Base-by-base conservation (phyloP, 2,329 filamentous ascomycete species). In the Sporothrix variecibatus region DNA sequence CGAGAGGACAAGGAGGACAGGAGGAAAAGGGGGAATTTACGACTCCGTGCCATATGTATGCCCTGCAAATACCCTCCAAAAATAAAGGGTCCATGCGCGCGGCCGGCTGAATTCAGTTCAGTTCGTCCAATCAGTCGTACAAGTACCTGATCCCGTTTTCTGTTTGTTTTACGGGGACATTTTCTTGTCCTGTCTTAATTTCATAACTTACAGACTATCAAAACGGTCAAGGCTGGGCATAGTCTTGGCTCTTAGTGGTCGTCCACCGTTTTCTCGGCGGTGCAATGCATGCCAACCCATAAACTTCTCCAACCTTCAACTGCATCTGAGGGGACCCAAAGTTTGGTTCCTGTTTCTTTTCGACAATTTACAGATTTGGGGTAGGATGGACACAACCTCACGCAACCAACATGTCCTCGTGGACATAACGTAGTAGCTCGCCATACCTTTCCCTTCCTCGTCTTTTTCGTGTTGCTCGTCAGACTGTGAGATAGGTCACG, bases 191-290 rank as follows among this genome's bases (percentile, higher is more conserved):
- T n/a, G n/a, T n/a, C n/a, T n/a, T n/a, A n/a, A n/a, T n/a, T n/a
- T n/a, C n/a, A 34, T 8, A 9, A 34, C 56, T 7, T 34, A 20
- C 15, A 34, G 28, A 5, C 17, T 26, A 17, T 9, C 20, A n/a
- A 31, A 49, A 68, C 64, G 64, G 64, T 49, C 64, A 49, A 31
- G 38, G 38, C 64, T 49, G 3, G 38, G 38, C 62, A 28, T 28
- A 43, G 23, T 26, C 62, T 64, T 64, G 60, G 60, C 60, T n/a
- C n/a, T 26, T 31, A 12, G 60, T 43, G 20, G 58, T 31, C 64
- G 23, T 68, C 67, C 28, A 69, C 67, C 67, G 67, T 69, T 53
- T 53, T 31, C 46, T 53, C 43, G 67, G 67, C 67, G 64, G 62
- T 67, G 58, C 58, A 64, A 28, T 56, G 0, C 8, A 12, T 56